Evolutionary conservation across 495 filamentous ascomycete genomes (phyloP).

Genomic region (Jackrogersella multiformis): DNA sequence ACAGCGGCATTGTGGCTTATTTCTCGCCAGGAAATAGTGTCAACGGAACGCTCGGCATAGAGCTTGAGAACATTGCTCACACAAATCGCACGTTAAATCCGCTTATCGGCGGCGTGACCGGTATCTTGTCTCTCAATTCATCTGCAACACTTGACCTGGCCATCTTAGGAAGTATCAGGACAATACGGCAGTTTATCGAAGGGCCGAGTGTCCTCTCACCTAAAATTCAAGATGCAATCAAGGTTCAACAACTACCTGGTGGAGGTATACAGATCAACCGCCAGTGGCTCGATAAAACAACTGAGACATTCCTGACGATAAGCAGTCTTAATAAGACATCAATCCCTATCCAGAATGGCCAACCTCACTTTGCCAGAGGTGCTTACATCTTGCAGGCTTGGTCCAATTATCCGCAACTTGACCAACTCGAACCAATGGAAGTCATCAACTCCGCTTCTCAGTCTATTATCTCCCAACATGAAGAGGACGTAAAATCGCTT

Average conservation of each 20-base stretch:
- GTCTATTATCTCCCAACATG: conserved; percentile 55
- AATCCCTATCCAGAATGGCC: conserved; percentile 53
- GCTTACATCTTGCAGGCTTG: conserved; percentile 67
- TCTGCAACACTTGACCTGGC: conserved; percentile 63
- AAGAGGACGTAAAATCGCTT: conserved; percentile 61
- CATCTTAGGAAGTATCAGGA: conserved; percentile 68
- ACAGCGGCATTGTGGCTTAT: conserved; percentile 65
- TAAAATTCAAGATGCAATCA: conserved; percentile 61
- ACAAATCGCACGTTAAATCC: conserved; percentile 45
- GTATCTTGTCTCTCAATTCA: conserved; percentile 63
- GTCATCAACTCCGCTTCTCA: conserved; percentile 60
- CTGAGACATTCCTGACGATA: conserved; percentile 61
- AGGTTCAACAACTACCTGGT: conserved; percentile 44
- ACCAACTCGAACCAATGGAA: conserved; percentile 57
- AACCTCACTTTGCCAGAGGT: conserved; percentile 58
- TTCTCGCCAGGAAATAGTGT: conserved; percentile 63
- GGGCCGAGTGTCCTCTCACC: conserved; percentile 62
- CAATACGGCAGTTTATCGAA: conserved; percentile 69
- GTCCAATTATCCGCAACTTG: conserved; percentile 69
- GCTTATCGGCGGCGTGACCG: conserved; percentile 60
- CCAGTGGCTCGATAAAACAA: conserved; percentile 70
- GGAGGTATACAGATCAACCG: conserved; percentile 60
- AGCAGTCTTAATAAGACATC: conserved; percentile 30
- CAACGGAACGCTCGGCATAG: conserved; percentile 63
- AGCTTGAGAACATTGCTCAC: conserved; percentile 57